Base-by-base conservation (phyloP, 1,284 basidiomycete species). In the Termitomyces sp. region DNA sequence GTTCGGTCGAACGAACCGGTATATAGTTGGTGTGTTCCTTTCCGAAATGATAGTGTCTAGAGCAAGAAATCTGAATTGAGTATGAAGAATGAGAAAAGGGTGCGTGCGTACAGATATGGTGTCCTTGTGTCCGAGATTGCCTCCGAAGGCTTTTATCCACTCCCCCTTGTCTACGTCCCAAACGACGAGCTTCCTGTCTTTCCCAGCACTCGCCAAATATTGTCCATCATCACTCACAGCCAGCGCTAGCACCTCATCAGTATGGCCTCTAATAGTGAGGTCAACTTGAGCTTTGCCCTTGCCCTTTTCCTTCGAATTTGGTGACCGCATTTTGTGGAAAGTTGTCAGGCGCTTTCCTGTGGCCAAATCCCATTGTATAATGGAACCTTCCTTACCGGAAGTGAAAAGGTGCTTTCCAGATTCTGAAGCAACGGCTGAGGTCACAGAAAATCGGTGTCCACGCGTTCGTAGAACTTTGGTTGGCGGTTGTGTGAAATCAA, bases 1-100 rank as follows among this genome's bases (percentile, higher is more conserved):
- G 93, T 95, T 9, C 96, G 88, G 65, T 98, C 96, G 55, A 89
- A 86, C 0, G 93, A 97, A 10, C 84, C 88, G 0, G 88, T 87
- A 61, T 96, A 96, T 34, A 98, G 77, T 62, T 93, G 90, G 34
- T 88, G 76, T 1, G 88, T 86, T n/a, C 83, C 83, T 65, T 90
- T 87, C 10, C 93, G 88, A 66, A 99, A 93, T 0, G 84, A 73
- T 18, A 97, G 69, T 5, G 83, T 77, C 84, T 93, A 46, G 8
- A 37, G 10, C 45, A 53, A 41, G 45, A 24, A 16, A 11, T 51
- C n/a, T 56, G 39, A 30, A 44, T 28, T 49, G 24, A 47, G 16
- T 31, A 21, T 37, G 39, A 52, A 35, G 5, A 50, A 46, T 35
- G 24, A 52, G 26, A 35, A 42, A 45, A 24, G 33, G 24, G 46